Evolutionary conservation across 2,329 filamentous ascomycete genomes (phyloP).

Genomic region (Pseudocercospora fijiensis): DNA sequence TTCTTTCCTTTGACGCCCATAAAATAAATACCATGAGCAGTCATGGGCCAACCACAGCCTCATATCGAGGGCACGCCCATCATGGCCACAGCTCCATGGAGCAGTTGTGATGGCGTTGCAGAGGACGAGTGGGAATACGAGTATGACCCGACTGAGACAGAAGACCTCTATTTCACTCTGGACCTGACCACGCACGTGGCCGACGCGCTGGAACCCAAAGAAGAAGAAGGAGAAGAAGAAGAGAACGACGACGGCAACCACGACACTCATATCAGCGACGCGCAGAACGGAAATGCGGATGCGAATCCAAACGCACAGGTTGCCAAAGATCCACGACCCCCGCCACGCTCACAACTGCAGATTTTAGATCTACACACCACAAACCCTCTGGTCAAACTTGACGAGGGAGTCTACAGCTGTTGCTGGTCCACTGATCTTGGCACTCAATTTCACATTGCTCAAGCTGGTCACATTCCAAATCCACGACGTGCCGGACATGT

Average conservation of each 20-base stretch:
- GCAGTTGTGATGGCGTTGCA: conserved; percentile 19
- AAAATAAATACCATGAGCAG: conserved; percentile 1
- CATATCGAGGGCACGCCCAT: conserved; percentile 5
- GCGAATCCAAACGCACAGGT: neutral
- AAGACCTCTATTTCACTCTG: conserved; percentile 61
- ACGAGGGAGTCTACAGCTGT: conserved; percentile 74
- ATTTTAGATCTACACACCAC: conserved; percentile 77
- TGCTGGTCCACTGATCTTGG: conserved; percentile 81
- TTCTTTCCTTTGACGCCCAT: conserved; percentile 2
- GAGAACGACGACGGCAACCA: neutral
- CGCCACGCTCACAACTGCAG: conserved; percentile 57
- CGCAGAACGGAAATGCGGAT: conserved; percentile 3
- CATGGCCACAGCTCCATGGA: conserved; percentile 1
- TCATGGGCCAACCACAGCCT: conserved; percentile 16
- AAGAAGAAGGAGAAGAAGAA: conserved; percentile 6
- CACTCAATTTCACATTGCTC: conserved; percentile 65
- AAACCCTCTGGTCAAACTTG: conserved; percentile 77
- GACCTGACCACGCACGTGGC: conserved; percentile 52
- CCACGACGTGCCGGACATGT: conserved; percentile 55
- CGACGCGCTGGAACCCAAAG: conserved; percentile 26
- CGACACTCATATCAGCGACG: neutral
- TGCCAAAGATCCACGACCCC: neutral
- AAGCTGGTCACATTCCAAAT: conserved; percentile 41
- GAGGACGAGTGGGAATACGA: conserved; percentile 63
- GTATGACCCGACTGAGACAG: conserved; percentile 56